Conservation (phyloP, 768 basidiomycete genomes). For the Mycena galopus region DNA sequence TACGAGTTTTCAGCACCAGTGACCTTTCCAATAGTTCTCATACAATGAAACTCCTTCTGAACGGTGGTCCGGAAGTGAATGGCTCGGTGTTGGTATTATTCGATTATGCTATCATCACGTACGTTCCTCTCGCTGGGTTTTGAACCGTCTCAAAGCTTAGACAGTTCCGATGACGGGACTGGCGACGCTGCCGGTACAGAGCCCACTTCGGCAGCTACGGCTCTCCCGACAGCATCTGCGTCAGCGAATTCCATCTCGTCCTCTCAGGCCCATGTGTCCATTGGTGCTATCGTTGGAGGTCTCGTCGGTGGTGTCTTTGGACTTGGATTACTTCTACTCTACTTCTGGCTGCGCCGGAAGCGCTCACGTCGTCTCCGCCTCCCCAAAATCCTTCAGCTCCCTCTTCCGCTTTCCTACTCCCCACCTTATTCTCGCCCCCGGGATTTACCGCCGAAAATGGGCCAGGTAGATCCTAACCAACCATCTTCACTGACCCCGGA, state of each 20-base stretch:
- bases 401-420: too few species aligned
- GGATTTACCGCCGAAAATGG: background rate
- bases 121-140: background rate
- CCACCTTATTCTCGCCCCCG: background rate
- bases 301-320: background rate
- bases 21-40: constrained; percentile 5
- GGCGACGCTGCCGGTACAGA: too few species aligned
- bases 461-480: background rate
- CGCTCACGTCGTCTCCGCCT: background rate
- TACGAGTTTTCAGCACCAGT: constrained; percentile 7
- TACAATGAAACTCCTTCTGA: constrained; percentile 15
- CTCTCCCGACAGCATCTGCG: too few species aligned
- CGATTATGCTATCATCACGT: constrained; percentile 24
- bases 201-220: too few species aligned
- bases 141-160: background rate
- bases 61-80: constrained; percentile 13
- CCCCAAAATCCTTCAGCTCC: background rate
- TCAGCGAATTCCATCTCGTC: background rate
- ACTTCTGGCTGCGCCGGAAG: background rate
- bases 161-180: constrained; percentile 16
- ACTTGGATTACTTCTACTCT: background rate
- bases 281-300: constrained; percentile 5
- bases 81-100: constrained; percentile 19
- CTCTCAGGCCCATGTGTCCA: background rate
- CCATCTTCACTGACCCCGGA: background rate